Evolutionary conservation across 495 filamentous ascomycete genomes (phyloP), one percentile per base, ranked within the genome.

Genomic region (Talaromyces thailandensis): DNA sequence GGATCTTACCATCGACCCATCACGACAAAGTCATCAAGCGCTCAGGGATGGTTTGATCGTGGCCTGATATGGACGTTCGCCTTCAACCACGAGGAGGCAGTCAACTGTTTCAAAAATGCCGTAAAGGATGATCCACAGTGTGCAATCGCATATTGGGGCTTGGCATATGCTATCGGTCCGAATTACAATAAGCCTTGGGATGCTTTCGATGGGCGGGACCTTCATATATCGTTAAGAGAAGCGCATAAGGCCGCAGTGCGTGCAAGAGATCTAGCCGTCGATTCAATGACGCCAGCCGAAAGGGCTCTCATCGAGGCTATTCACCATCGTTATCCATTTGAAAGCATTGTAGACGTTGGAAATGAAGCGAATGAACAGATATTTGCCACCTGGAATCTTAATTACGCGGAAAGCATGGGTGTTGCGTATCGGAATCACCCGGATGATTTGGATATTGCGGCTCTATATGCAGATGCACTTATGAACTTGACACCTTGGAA

Each of bases 181-280:
- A 89, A 90, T 62, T 90, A 89, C 70, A 89, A 90, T 66, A 89
- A 89, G 67, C 84, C 86, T 0, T 90, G 87, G 88, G 74, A 82
- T 4, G 69, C 81, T 26, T 89, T 89, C 62, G 88, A 88, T 61
- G 71, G 75, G 6, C 64, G 73, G n/a, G 87, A 90, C 52, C 69
- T 85, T 4, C 67, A 73, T 6, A 51, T 55, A 0, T 82, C 72
- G 1, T 72, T 86, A 25, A 70, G 67, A 1, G 69, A 76, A 31
- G 80, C 82, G 1, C 73, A 80, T 57, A 29, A 60, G 0, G 82
- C 83, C 0, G 71, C 77, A 1, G 48, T 66, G 4, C 65, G 76
- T 35, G 86, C 85, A 0, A 28, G 18, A 35, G 43, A 61, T 23
- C 8, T 32, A 50, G 26, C 29, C 4, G 24, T 31, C 5, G 65